Percentiles rank a stretch among this genome's conserved stretches.
These are phyloP conservation scores for Aspergillus saccharolyticus DNA, from an alignment of 495 filamentous ascomycete species.

Conservation along the genomic window DNA sequence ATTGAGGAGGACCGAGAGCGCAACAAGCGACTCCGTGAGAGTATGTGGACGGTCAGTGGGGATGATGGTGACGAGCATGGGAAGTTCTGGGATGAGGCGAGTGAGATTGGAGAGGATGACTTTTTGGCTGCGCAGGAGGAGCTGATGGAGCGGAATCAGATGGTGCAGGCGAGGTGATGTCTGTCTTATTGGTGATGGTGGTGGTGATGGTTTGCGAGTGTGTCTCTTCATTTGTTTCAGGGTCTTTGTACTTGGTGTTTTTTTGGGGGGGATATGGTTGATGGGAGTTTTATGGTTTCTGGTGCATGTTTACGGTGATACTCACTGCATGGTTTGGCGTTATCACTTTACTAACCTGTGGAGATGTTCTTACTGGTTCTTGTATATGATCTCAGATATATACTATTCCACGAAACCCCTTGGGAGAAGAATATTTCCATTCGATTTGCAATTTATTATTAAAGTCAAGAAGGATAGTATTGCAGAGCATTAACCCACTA, in stretches of 20 bases:
- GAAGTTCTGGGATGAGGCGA: constrained; percentile 72
- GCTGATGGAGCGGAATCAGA: constrained; percentile 49
- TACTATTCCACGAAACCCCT: too few species aligned
- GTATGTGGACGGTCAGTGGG: constrained; percentile 76
- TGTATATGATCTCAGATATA: too few species aligned
- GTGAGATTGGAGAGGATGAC: constrained; percentile 82
- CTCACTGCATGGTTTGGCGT: background rate
- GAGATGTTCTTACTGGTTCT: too few species aligned
- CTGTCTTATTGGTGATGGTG: background rate
- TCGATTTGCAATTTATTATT: too few species aligned
- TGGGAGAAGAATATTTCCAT: too few species aligned
- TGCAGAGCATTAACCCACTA: too few species aligned
- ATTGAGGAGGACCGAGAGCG: constrained; percentile 96
- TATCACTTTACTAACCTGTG: too few species aligned
- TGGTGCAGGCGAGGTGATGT: constrained; percentile 14
- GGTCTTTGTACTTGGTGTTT: too few species aligned
- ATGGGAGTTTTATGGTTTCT: background rate
- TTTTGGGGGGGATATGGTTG: too few species aligned
- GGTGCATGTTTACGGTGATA: background rate
- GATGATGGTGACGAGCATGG: constrained; percentile 58
- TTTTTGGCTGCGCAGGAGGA: constrained; percentile 68
- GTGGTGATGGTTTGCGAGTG: background rate
- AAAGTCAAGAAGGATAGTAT: too few species aligned
- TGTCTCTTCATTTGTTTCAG: too few species aligned
- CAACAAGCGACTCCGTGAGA: constrained; percentile 84